These are phyloP conservation scores for Colletotrichum ledebouriae DNA, from an alignment of 2,329 filamentous ascomycete species.

Conservation along the genomic window DNA sequence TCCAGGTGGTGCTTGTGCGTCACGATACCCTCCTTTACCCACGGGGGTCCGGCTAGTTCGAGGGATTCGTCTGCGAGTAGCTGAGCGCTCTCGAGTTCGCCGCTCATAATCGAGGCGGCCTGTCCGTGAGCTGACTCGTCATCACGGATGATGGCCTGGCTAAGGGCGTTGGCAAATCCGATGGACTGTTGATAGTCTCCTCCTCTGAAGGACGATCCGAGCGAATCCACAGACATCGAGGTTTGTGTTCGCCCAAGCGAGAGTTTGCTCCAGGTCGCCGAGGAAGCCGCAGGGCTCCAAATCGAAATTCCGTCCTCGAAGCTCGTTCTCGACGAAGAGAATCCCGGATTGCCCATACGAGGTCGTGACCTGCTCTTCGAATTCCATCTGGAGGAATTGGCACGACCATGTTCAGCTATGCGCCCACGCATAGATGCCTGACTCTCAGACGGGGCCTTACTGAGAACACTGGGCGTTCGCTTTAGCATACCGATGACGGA, in stretches of 20 bases:
- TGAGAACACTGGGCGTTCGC: constrained; percentile 89
- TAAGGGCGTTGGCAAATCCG: constrained; percentile 95
- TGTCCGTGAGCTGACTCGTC: constrained; percentile 71
- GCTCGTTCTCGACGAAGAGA: constrained; percentile 93
- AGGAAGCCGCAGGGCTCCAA: constrained; percentile 87
- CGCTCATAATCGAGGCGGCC: constrained; percentile 67
- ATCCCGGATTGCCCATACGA: constrained; percentile 79
- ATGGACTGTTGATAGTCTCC: constrained; percentile 96
- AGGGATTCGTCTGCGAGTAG: constrained; percentile 93
- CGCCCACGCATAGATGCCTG: constrained; percentile 79
- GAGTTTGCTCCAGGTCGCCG: constrained; percentile 96
- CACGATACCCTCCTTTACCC: constrained; percentile 96
- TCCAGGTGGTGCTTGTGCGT: constrained; percentile 98
- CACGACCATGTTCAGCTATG: constrained; percentile 68
- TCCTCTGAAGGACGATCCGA: constrained; percentile 80
- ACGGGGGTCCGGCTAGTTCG: constrained; percentile 92
- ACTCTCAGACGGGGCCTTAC: constrained; percentile 91
- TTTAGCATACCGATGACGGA: constrained; percentile 84
- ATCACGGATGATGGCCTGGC: constrained; percentile 95
- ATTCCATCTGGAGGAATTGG: constrained; percentile 77
- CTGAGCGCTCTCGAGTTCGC: constrained; percentile 70
- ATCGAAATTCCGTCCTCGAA: constrained; percentile 91
- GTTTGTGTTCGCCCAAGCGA: constrained; percentile 92
- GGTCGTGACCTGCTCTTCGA: constrained; percentile 89
- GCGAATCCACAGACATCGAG: constrained; percentile 92